These are phyloP conservation scores for Aspergillus candidus DNA, from an alignment of 2,329 filamentous ascomycete species.

Conservation along the genomic window DNA sequence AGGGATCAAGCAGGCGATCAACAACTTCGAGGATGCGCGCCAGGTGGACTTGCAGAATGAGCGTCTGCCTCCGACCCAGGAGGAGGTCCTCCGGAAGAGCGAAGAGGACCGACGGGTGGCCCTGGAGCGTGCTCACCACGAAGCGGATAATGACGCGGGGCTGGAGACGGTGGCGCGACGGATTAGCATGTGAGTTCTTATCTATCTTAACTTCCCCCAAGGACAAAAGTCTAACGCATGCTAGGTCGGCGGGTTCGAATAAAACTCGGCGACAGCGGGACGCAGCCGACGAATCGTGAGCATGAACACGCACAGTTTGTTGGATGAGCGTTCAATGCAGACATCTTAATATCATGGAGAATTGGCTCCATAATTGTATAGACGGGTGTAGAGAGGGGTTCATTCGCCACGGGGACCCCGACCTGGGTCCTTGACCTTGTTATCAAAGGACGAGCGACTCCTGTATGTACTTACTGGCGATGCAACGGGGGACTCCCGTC, in stretches of 20 bases:
- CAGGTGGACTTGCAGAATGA: constrained; percentile 98
- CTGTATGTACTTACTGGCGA: constrained; percentile 16
- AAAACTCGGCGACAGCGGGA: constrained; percentile 31
- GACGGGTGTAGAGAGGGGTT: constrained; percentile 4
- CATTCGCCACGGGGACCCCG: constrained; percentile 1
- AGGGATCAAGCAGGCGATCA: constrained; percentile 97
- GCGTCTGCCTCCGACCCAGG: constrained; percentile 81
- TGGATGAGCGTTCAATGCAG: too few species aligned
- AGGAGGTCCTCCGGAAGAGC: constrained; percentile 79
- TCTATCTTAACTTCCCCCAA: too few species aligned
- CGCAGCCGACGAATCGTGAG: constrained; percentile 21
- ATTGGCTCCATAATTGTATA: constrained; percentile 9
- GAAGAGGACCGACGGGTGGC: constrained; percentile 77
- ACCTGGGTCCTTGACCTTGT: not conserved
- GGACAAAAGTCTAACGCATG: constrained; percentile 10
- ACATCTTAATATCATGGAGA: not conserved
- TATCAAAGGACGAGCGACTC: constrained; percentile 8
- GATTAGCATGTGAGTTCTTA: constrained; percentile 80
- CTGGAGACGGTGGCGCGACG: constrained; percentile 80
- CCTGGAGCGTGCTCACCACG: constrained; percentile 74
- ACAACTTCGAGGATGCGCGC: constrained; percentile 89
- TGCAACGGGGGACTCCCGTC: constrained; percentile 13
- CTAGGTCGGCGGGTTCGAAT: constrained; percentile 36
- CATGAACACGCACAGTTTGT: not conserved
- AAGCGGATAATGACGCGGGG: constrained; percentile 87